phyloP scores from a whole-genome alignment of 768 basidiomycete genomes.

The Boletus sp. region DNA sequence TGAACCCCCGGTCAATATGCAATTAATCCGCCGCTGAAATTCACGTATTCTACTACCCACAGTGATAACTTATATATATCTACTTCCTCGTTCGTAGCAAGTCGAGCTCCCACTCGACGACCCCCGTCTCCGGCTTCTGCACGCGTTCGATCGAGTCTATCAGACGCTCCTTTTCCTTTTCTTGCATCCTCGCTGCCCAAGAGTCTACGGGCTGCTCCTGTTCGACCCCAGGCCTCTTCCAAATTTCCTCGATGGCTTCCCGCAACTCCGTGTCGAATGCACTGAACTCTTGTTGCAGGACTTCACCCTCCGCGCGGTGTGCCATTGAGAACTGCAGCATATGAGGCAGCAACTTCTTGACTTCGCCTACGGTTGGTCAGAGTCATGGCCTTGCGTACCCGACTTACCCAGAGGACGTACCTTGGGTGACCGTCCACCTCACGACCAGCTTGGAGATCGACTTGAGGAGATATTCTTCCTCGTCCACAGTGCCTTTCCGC shows the following conservation, averaged over 20 bases:
- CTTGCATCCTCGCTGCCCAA: constrained; percentile 56
- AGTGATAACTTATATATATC: not conserved
- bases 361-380: constrained; percentile 52
- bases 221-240: constrained; percentile 43
- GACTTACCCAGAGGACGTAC: constrained; percentile 35
- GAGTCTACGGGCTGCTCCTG: constrained; percentile 37
- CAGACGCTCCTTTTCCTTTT: constrained; percentile 45
- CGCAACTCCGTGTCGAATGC: constrained; percentile 58
- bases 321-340: constrained; percentile 65
- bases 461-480: constrained; percentile 89
- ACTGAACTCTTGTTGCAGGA: constrained; percentile 59
- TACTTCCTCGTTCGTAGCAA: constrained; percentile 17
- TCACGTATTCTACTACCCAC: too few relatives aligned
- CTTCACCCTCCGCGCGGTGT: constrained; percentile 64
- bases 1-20: too few relatives aligned
- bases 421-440: constrained; percentile 58
- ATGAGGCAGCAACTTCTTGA: constrained; percentile 67
- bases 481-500: constrained; percentile 91
- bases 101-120: constrained; percentile 22
- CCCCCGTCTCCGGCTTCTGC: constrained; percentile 42
- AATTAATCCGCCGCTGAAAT: too few relatives aligned
- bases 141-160: constrained; percentile 53
- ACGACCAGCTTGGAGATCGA: constrained; percentile 76
- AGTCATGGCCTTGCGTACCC: not conserved
- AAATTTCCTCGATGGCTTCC: constrained; percentile 61